Evolutionary conservation across 805 yeast species (phyloP), one percentile per base, ranked within the genome.

Genomic region (Suhomyces faveliae): DNA sequence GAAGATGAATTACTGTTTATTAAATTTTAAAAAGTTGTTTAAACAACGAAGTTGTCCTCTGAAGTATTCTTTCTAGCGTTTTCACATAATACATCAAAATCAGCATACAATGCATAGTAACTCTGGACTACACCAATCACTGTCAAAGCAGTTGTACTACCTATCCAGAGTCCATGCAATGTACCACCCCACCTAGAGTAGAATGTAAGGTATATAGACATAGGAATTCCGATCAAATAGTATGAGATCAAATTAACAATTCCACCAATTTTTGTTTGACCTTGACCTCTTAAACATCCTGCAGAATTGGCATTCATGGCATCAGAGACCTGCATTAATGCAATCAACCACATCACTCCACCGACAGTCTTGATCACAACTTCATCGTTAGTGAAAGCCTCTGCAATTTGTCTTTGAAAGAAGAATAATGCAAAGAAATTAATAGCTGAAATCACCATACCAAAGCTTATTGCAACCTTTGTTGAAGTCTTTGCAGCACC

Each of bases 261-360:
- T 2, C 86, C 85, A 0, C 86, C 85, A 30, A 83, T 76, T 56
- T 75, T 78, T 38, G 84, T 85, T 63, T 80, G 80, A 12, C 92
- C 92, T 67, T 85, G 91, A 5, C 92, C 92, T 61, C 94, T 76
- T 46, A 87, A 69, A 50, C 88, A 76, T 12, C 92, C 92, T 12
- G 89, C 90, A 1, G 87, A 79, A 42, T 84, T 81, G 12, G 89
- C 87, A 52, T 84, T 79, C 57, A 82, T 66, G 9, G 84, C 83
- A 63, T 87, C 94, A 46, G 79, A 79, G 21, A 87, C 66, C 67
- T 86, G 91, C 78, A 84, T 84, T 25, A 80, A 58, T 1, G 90
- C 87, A 41, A 83, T 78, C 40, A 84, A 67, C 61, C 87, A 82
- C 67, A 86, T 68, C 22, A 85, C 77, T 20, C 65, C 63, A 1